phyloP scores from a whole-genome alignment of 148 eudicot genomes.

The Fagopyrum tataricum region DNA sequence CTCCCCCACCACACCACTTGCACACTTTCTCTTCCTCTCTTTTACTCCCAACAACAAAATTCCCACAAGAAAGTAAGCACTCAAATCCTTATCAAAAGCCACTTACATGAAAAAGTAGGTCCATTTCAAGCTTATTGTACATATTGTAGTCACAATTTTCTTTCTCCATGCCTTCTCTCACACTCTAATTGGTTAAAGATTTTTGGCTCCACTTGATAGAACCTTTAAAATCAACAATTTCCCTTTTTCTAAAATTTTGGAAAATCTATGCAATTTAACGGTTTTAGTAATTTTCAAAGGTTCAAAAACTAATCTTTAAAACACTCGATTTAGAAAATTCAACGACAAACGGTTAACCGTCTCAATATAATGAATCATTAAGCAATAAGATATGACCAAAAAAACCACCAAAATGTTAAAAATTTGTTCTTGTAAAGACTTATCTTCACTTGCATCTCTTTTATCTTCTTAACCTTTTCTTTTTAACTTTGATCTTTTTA shows the following conservation, averaged over 20 bases:
- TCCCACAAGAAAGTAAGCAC: conserved; percentile 11
- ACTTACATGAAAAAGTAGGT: neutral
- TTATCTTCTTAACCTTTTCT: neutral
- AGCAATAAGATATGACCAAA: too few relatives aligned
- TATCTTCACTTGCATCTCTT: neutral
- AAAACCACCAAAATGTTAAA: too few relatives aligned
- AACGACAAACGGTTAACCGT: too few relatives aligned
- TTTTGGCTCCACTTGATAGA: neutral
- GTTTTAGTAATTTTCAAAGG: too few relatives aligned
- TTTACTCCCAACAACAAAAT: neutral
- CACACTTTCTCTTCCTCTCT: conserved; percentile 1
- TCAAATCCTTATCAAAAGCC: conserved; percentile 11
- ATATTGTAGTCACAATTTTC: neutral
- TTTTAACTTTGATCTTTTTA: neutral
- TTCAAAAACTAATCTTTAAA: too few relatives aligned
- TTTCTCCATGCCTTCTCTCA: neutral
- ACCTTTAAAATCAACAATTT: neutral
- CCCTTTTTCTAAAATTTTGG: neutral
- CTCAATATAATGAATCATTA: too few relatives aligned
- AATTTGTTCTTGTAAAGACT: neutral
- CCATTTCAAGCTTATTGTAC: conserved; percentile 9
- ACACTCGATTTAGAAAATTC: too few relatives aligned
- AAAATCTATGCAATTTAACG: too few relatives aligned
- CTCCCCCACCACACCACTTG: conserved; percentile 9
- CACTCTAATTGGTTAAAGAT: conserved; percentile 1